Base-by-base conservation (phyloP, 2,329 filamentous ascomycete species). In the Chaetothyriales sp. region DNA sequence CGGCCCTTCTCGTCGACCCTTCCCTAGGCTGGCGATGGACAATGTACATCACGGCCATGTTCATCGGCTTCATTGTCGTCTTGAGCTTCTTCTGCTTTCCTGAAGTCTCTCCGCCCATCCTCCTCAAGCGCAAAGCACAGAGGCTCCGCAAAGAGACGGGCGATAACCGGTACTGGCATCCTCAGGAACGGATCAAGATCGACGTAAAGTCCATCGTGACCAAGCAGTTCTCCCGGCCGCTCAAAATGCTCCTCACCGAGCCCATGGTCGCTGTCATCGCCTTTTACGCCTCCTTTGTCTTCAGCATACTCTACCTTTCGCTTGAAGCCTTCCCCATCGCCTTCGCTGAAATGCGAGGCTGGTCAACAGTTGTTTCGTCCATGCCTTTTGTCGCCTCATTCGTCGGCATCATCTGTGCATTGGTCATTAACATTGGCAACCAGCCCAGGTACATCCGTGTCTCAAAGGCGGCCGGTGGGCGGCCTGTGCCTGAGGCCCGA, bases 281-380 rank as follows among this genome's bases (percentile, higher is more conserved):
- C 1, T 57, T 71, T 12, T 72, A 72, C 49, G 67, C 68, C 5
- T 66, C 69, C 0, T 73, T 73, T 53, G 66, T 72, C 20, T 75
- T 73, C 51, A 65, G 64, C 2, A 59, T 75, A 2, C 62, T 74
- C 18, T 75, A 73, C 56, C 63, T 74, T 45, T 68, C 66, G 0
- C 64, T 75, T 0, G 68, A 72, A 48, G 65, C 71, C 1, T 73
- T 73, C 47, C 72, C 71, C 0, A 71, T 75, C 48, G 69, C 70
- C 10, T 75, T 71, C 49, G 28, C 22, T n/a, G 63, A 72, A 51
- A 48, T 66, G n/a, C 67, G 72, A 9, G 65, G 65, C 12, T 75
- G 68, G 65, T 61, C 59, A 8, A 56, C 62, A 0, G 67, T 72
- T 2, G 60, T 71, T 1, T 68, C 68, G 2, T 69, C 68, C 0